Conservation (phyloP, 176 grass and related monocot genomes). For the Ampelocalamus luodianensis region DNA sequence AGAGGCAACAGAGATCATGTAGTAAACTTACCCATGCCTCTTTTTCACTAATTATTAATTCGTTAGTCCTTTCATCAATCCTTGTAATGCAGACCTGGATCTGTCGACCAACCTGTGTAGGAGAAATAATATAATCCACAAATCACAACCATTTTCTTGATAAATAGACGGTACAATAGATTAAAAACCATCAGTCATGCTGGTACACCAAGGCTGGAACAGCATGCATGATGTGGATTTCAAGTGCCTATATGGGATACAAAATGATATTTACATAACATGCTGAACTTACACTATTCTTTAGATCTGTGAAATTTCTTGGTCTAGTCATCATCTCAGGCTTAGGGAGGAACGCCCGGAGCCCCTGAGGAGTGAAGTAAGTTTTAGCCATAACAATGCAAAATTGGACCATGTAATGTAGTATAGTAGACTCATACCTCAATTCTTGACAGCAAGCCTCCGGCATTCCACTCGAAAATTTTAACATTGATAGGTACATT, state of each 20-base stretch:
- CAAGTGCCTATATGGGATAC: neutral
- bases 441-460: constrained; percentile 83
- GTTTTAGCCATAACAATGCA: constrained; percentile 2
- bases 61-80: constrained; percentile 75
- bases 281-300: constrained; percentile 72
- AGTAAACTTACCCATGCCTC: constrained; percentile 76
- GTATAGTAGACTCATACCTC: constrained; percentile 56
- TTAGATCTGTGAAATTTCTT: constrained; percentile 78
- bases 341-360: constrained; percentile 93
- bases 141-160: constrained; percentile 1
- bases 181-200: neutral
- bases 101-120: constrained; percentile 60
- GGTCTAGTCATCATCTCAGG: constrained; percentile 75
- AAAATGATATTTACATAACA: neutral
- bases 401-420: constrained; percentile 21
- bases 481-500: constrained; percentile 82
- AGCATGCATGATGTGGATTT: neutral
- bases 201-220: constrained; percentile 1
- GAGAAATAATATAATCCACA: constrained; percentile 29
- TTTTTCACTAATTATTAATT: constrained; percentile 91
- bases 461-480: constrained; percentile 89
- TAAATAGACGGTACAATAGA: constrained; percentile 29
- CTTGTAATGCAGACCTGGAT: constrained; percentile 70
- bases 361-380: constrained; percentile 53
- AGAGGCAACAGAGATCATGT: neutral